Conservation (phyloP, 202 grass and related monocot genomes). For the Tripidium arundinaceum region DNA sequence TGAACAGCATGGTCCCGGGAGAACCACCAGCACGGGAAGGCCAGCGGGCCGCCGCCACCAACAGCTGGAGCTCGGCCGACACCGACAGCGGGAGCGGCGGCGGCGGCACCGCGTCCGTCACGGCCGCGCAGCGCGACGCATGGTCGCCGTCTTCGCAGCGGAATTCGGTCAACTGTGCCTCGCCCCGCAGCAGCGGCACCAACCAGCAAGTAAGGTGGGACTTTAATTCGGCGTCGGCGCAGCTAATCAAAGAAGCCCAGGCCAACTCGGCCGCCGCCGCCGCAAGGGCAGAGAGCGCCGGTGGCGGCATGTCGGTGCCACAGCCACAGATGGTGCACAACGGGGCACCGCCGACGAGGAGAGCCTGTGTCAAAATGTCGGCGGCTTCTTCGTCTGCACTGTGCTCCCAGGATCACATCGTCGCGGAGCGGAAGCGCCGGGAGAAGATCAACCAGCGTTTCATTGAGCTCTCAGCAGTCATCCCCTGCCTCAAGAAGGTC, state of each 20-base stretch:
- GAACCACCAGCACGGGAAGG: not conserved
- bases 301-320: not conserved
- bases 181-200: not conserved
- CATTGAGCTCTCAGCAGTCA: constrained; percentile 72
- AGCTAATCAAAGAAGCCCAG: constrained; percentile 2
- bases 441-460: constrained; percentile 80
- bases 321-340: not conserved
- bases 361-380: not conserved
- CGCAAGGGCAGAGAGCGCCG: not conserved
- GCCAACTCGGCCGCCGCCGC: not conserved
- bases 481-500: constrained; percentile 76
- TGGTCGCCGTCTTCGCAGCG: constrained; percentile 23
- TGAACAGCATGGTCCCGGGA: not conserved
- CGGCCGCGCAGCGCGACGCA: constrained; percentile 7
- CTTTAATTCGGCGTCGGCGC: constrained; percentile 27
- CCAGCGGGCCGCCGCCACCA: not conserved
- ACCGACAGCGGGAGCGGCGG: constrained; percentile 3
- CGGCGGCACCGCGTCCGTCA: not conserved
- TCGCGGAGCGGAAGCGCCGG: constrained; percentile 63
- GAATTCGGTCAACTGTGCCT: not conserved
- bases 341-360: not conserved
- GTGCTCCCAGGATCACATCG: constrained; percentile 61
- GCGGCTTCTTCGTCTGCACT: not conserved
- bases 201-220: constrained; percentile 35
- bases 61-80: constrained; percentile 44